phyloP scores from a whole-genome alignment of 2,329 filamentous ascomycete species.

The Sclerotinia sclerotiorum region DNA sequence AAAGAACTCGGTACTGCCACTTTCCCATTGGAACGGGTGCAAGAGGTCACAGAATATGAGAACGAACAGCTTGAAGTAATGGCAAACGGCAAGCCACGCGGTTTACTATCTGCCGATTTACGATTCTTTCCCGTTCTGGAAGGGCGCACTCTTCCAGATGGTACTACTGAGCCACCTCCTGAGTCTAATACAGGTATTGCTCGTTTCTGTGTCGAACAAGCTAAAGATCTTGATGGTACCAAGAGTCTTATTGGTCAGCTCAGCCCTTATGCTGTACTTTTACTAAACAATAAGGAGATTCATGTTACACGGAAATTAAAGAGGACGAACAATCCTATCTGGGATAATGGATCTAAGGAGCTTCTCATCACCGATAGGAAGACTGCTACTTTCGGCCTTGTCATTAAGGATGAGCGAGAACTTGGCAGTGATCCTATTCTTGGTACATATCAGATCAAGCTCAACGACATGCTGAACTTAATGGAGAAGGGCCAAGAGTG shows the following conservation, averaged over 20 bases:
- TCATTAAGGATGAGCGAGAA: constrained; percentile 94
- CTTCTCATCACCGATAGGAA: constrained; percentile 93
- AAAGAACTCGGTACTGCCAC: constrained; percentile 88
- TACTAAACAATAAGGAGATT: constrained; percentile 90
- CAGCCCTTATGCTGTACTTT: constrained; percentile 84
- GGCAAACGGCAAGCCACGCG: constrained; percentile 79
- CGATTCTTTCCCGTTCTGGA: constrained; percentile 94
- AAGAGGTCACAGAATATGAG: constrained; percentile 74
- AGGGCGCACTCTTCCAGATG: constrained; percentile 68
- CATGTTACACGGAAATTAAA: constrained; percentile 90
- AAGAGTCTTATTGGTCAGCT: constrained; percentile 90
- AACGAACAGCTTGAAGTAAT: constrained; percentile 83
- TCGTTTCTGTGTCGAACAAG: constrained; percentile 89
- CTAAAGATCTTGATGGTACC: constrained; percentile 88
- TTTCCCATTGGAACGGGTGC: constrained; percentile 80
- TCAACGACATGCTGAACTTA: constrained; percentile 88
- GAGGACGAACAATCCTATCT: constrained; percentile 96
- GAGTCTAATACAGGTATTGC: constrained; percentile 93
- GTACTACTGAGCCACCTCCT: constrained; percentile 75
- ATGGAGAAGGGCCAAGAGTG: constrained; percentile 94
- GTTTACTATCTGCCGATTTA: constrained; percentile 76
- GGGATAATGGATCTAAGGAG: constrained; percentile 89
- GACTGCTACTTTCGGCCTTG: constrained; percentile 83
- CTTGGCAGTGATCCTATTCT: constrained; percentile 78
- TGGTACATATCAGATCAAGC: constrained; percentile 90